These are phyloP conservation scores for Blastobotrys indianensis DNA, from an alignment of 1,139 yeast genomes.

Conservation along the genomic window DNA sequence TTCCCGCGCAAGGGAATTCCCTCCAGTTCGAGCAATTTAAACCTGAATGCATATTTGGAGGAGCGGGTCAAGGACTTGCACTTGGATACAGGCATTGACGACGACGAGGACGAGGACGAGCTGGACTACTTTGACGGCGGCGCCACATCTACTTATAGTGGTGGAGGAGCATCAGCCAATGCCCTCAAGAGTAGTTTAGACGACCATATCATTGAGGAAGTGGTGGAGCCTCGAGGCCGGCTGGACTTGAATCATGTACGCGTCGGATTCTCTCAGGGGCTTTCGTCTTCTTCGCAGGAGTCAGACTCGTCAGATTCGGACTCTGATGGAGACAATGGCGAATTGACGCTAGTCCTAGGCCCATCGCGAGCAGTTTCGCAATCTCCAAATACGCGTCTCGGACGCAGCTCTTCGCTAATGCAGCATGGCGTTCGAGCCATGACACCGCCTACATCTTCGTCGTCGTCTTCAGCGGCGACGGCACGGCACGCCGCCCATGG, in stretches of 20 bases:
- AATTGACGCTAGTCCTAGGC: slow-evolving; percentile 50
- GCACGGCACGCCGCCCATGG: neutral
- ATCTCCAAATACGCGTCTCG: slow-evolving; percentile 2
- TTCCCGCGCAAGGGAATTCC: slow-evolving; percentile 1
- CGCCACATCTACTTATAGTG: no score
- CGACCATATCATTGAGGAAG: neutral
- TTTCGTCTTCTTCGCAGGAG: no score
- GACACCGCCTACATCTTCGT: neutral
- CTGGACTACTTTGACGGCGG: neutral
- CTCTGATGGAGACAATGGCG: slow-evolving; percentile 42
- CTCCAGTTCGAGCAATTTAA: slow-evolving; percentile 19
- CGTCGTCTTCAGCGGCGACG: slow-evolving; percentile 1
- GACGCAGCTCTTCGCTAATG: neutral
- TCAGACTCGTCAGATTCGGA: slow-evolving; percentile 19
- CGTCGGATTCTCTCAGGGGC: neutral
- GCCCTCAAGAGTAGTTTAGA: no score
- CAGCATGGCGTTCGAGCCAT: neutral
- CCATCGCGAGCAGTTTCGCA: slow-evolving; percentile 15
- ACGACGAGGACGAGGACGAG: slow-evolving; percentile 12
- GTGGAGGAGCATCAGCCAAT: no score
- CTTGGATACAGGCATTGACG: neutral
- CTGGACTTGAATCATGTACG: neutral
- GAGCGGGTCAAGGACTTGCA: slow-evolving; percentile 12
- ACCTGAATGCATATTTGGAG: slow-evolving; percentile 22
- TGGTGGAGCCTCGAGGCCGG: neutral